phyloP scores from a whole-genome alignment of 345 rosid genomes.

The Gossypium thurberi region DNA sequence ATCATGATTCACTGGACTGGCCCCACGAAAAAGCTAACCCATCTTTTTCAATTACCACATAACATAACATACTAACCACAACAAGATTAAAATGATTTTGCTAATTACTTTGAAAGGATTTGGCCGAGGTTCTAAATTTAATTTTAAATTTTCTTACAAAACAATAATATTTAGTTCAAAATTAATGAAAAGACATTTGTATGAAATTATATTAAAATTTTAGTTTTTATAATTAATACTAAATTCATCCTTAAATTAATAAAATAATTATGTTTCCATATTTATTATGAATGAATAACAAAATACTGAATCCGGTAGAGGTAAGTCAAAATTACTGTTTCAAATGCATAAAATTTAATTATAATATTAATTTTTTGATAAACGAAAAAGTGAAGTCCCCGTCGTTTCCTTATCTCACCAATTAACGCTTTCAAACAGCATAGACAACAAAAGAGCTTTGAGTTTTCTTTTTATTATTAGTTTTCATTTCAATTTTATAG shows the following conservation, averaged over 20 bases:
- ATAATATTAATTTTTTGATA: not conserved
- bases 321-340: not conserved
- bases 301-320: not conserved
- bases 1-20: not conserved
- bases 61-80: not conserved
- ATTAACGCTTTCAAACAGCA: slow-evolving; percentile 8
- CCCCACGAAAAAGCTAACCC: not conserved
- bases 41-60: not conserved
- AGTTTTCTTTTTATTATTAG: not conserved
- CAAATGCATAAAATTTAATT: not conserved
- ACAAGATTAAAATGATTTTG: not conserved
- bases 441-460: slow-evolving; percentile 10
- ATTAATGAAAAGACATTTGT: too few relatives aligned
- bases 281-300: too few relatives aligned
- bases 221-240: too few relatives aligned
- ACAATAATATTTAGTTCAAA: too few relatives aligned
- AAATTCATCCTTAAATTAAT: too few relatives aligned
- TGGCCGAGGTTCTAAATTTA: not conserved
- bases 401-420: slow-evolving; percentile 38
- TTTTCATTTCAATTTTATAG: not conserved
- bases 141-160: not conserved
- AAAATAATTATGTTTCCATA: not conserved
- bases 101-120: not conserved
- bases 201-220: too few relatives aligned
- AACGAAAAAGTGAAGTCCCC: slow-evolving; percentile 33